A percentile compares a stretch with the other conserved stretches of the same genome.
Conservation (phyloP, 2,329 filamentous ascomycete species). For the Colletotrichum sidae region DNA sequence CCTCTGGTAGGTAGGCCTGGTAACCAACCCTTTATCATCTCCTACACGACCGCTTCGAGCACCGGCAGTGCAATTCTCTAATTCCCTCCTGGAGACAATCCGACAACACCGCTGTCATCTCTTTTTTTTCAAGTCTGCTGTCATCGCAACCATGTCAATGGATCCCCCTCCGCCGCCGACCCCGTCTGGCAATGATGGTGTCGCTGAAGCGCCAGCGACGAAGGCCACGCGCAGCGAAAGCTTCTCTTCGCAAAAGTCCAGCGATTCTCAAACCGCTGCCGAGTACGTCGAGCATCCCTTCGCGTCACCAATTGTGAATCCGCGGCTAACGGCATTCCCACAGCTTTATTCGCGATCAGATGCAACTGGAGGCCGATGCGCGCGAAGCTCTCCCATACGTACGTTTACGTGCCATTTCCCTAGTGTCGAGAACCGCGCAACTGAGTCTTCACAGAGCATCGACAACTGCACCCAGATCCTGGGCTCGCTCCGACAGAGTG, state of each 20-base stretch:
- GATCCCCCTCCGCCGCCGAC: constrained; percentile 49
- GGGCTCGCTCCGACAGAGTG: constrained; percentile 85
- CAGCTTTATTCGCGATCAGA: constrained; percentile 89
- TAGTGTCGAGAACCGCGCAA: too few relatives aligned
- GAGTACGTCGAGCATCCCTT: constrained; percentile 60
- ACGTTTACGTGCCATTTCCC: constrained; percentile 47
- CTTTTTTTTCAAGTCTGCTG: neutral
- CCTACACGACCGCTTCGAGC: too few relatives aligned
- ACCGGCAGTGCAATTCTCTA: too few relatives aligned
- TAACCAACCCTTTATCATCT: too few relatives aligned
- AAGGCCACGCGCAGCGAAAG: constrained; percentile 63
- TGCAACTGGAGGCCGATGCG: constrained; percentile 92
- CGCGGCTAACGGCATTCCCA: neutral
- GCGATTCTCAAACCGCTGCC: constrained; percentile 78
- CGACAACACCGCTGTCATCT: too few relatives aligned
- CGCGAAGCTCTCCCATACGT: constrained; percentile 95
- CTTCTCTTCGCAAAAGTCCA: constrained; percentile 68
- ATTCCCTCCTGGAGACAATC: too few relatives aligned
- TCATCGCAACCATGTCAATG: constrained; percentile 47
- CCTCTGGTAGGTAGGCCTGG: too few relatives aligned
- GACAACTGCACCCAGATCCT: constrained; percentile 93
- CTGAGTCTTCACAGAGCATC: constrained; percentile 74
- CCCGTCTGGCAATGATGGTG: constrained; percentile 40
- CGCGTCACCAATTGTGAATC: neutral
- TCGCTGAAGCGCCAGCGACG: constrained; percentile 36